These are phyloP conservation scores for Taphrina betulina DNA, from an alignment of 1,139 yeast genomes.

Conservation along the genomic window DNA sequence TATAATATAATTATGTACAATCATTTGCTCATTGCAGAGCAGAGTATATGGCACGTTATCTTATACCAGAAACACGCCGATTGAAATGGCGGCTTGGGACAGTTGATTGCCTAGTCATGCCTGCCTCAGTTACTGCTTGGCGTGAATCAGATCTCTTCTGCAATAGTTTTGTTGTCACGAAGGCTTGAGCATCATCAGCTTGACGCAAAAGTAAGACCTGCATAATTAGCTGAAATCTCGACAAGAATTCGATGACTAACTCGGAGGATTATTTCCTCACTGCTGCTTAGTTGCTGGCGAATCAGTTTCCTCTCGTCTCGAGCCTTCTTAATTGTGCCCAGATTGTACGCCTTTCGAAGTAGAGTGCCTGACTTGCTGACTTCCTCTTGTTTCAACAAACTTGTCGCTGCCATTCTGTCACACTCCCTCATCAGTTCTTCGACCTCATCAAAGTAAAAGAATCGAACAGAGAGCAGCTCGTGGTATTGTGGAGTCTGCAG, in stretches of 20 bases:
- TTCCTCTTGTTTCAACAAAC: conserved; percentile 37
- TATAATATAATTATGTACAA: no score
- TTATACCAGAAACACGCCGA: background rate
- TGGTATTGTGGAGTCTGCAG: conserved; percentile 56
- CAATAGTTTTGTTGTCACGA: background rate
- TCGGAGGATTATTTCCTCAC: conserved; percentile 27
- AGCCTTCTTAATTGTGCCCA: conserved; percentile 52
- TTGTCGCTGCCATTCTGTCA: conserved; percentile 44
- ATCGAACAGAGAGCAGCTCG: conserved; percentile 65
- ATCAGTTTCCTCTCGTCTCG: conserved; percentile 15
- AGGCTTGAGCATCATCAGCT: background rate
- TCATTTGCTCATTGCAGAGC: no score
- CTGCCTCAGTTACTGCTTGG: conserved; percentile 2
- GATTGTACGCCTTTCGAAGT: conserved; percentile 70
- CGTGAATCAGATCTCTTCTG: background rate
- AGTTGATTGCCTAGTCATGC: conserved; percentile 9
- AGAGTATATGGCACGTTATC: no score
- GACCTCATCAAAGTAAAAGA: conserved; percentile 43
- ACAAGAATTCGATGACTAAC: background rate
- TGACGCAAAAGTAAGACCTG: background rate
- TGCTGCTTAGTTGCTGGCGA: conserved; percentile 5
- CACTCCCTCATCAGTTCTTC: conserved; percentile 51
- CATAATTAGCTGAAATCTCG: background rate
- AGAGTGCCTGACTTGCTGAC: conserved; percentile 48
- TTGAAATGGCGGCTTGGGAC: background rate